Evolutionary conservation across 2,329 filamentous ascomycete species (phyloP), one percentile per base, ranked within the genome.

Genomic region (Tolypocladium amazonense): DNA sequence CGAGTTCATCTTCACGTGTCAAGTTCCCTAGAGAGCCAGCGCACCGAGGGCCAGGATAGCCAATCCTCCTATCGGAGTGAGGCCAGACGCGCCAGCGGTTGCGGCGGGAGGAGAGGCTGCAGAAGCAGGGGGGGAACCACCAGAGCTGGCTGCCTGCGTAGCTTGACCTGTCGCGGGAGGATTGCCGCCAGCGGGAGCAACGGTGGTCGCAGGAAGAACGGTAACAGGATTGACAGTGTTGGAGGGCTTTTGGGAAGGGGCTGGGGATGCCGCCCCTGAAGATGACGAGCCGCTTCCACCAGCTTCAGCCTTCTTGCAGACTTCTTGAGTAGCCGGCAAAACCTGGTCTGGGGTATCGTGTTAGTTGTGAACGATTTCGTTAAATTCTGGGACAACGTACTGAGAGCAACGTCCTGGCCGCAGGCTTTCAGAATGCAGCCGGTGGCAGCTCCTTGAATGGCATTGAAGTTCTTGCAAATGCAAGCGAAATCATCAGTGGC

Each of bases 371-470:
- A n/a, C 18, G 43, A 38, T 3, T 39, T 39, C 9, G 27, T n/a
- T 12, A 2, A 33, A 3, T 15, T 5, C 20, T 27, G 23, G 55
- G 11, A 25, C 25, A 30, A 68, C 71, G 47, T 69, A 73, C 71
- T 64, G 30, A 73, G 39, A 59, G 71, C 69, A 41, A 62, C 60
- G 23, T 70, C 67, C 25, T 64, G 57, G 61, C 70, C 68, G 61
- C 71, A 73, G 35, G 60, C 62, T 5, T 60, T 50, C 50, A 72
- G 56, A 54, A 72, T 68, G 58, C 71, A 73, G 47, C 59, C 20
- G 27, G 66, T 69, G 58, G 67, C 69, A 33, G 62, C 61, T 12
- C 59, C 56, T 59, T 66, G 64, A 62, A 73, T 64, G 33, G 58
- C 43, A 27, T 64, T 61, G 56, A 71, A 64, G 61, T 68, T 65